Evolutionary conservation across 257 asterid genomes (phyloP), one percentile per base, ranked within the genome.

Genomic region (Solanum clarkiae): DNA sequence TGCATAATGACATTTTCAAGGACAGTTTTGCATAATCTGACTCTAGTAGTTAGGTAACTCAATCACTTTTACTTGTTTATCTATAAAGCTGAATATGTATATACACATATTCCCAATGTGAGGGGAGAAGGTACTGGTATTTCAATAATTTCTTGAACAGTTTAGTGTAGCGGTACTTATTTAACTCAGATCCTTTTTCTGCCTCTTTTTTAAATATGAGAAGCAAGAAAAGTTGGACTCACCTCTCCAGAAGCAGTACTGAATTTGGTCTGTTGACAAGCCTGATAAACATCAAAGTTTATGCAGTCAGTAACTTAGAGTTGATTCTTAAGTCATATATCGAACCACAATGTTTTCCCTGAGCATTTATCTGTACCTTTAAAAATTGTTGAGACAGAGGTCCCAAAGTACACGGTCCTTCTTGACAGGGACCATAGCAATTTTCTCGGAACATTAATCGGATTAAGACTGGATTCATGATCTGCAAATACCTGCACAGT

Each of bases 201-300:
- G 60, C 3, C 29, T 10, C 80, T 45, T 45, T 63, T 44, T 26
- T 29, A 79, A 51, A 53, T 10, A 75, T 14, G 62, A 75, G 29
- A 79, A 79, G 83, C 29, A 79, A 79, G 83, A 53, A 47, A 68
- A 71, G 75, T 55, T 82, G 86, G 84, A 70, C 57, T 57, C 93
- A 96, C 98, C 99, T 96, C 82, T 96, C 99, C 98, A 95, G 90
- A 96, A 96, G 95, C 97, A 92, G 89, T 85, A 85, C 53, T 92
- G 98, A 85, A 94, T 94, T 60, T 56, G 97, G 89, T 88, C 92
- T 12, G 93, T 92, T 80, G 98, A 80, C 92, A 96, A 87, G 80
- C 99, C 98, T 96, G 89, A 72, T 55, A 89, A 91, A 79, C 86
- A 90, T 47, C 44, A 84, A 83, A 51, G 83, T 47, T 71, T 32